phyloP scores from a whole-genome alignment of 257 asterid species.

The Ehretia macrophylla region DNA sequence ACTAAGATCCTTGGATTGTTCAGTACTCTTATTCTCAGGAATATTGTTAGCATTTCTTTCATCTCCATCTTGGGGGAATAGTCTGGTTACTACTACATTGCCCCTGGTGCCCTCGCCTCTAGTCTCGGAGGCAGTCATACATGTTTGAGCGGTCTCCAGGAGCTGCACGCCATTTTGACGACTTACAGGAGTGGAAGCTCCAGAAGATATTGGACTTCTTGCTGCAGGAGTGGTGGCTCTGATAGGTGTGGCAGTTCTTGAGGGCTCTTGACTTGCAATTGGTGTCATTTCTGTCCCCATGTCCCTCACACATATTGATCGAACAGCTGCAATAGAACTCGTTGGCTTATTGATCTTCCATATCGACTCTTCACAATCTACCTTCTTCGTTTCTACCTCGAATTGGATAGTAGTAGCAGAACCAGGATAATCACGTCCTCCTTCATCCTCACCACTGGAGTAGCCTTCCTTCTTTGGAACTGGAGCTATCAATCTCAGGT shows the following conservation, averaged over 20 bases:
- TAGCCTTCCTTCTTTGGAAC: constrained; percentile 52
- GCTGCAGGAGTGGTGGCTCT: constrained; percentile 59
- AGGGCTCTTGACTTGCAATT: constrained; percentile 83
- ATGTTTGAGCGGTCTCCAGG: constrained; percentile 24
- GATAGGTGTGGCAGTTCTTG: constrained; percentile 84
- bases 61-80: constrained; percentile 32
- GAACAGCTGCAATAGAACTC: constrained; percentile 36
- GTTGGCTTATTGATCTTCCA: constrained; percentile 63
- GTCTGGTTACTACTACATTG: constrained; percentile 28
- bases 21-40: constrained; percentile 18
- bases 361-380: constrained; percentile 58
- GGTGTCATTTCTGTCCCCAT: constrained; percentile 99
- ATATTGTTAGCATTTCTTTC: constrained; percentile 16
- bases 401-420: constrained; percentile 23
- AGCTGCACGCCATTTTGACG: constrained; percentile 28
- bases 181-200: constrained; percentile 54
- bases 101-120: constrained; percentile 28
- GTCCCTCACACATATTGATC: constrained; percentile 78
- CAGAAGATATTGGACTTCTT: constrained; percentile 58
- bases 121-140: constrained; percentile 22
- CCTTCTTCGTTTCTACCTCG: constrained; percentile 63
- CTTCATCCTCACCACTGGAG: constrained; percentile 50
- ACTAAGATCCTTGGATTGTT: constrained; percentile 29
- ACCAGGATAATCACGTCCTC: constrained; percentile 7
- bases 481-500: constrained; percentile 63